Evolutionary conservation across 768 basidiomycete species (phyloP), one percentile per base, ranked within the genome.

Genomic region (Termitomyces sp.): DNA sequence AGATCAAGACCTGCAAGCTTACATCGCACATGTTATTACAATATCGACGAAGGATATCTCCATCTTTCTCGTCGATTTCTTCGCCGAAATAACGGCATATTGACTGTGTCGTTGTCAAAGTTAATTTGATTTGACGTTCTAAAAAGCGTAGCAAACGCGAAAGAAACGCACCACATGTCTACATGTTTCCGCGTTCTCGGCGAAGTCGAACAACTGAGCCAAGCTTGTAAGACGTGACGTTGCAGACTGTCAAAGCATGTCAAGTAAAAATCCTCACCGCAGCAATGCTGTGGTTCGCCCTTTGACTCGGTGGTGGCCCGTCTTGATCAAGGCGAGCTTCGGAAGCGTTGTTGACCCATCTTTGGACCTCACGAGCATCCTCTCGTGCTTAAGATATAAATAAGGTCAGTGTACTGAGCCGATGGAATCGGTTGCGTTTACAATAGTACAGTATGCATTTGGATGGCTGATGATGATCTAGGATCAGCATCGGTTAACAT

Each of bases 21-120:
- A 91, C 91, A 68, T 94, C 92, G 65, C 92, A 94, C 89, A 92
- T 93, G 49, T 77, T 75, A 54, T 87, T 71, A 64, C 92, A 94
- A 63, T 89, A 84, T 4, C 66, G 65, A 56, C 77, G 78, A 54
- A 80, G 69, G 12, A 76, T 58, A 7, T 74, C 75, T 9, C 73
- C 63, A 62, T 88, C 77, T 12, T 66, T 69, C 7, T 72, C 65
- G 61, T 89, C 78, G 39, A 91, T 81, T 0, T 65, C 61, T 70
- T 93, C 92, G 1, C 89, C 92, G 62, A 94, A 93, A 68, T 90
- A 91, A 48, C 82, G 83, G 66, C 92, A 93, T 58, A 93, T 86
- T 2, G 80, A 76, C 88, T 93, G 31, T 11, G 9, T 9, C 18
- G n/a, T 33, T 20, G 34, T 18, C 22, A 36, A 31, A 45, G 36